Evolutionary conservation across 495 filamentous ascomycete genomes (phyloP), one percentile per base, ranked within the genome.

Genomic region (Lepidopterella palustris): DNA sequence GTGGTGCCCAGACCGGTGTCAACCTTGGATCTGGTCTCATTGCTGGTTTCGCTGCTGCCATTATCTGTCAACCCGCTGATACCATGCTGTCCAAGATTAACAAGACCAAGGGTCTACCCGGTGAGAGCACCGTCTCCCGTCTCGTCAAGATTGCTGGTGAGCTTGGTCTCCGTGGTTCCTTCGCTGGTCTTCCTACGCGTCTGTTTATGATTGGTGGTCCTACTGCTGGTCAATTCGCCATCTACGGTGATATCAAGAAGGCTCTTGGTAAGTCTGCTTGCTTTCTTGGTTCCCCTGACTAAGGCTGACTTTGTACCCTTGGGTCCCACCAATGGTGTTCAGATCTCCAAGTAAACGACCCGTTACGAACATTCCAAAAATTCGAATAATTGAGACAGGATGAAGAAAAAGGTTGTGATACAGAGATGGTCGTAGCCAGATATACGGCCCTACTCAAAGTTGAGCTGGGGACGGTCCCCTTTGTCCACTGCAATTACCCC

Each of bases 11-110:
- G 80, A 98, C 93, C 64, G 79, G 74, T 72, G 84, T 92, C 80
- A 98, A 98, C 84, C 83, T 98, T 59, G 92, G 92, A 61, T 87
- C 87, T 69, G 93, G 93, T 87, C 84, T 97, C 67, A 84, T 96
- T 68, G 93, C 93, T 71, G 92, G 93, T 88, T 92, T 98, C 79
- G 92, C 93, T 62, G 93, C 93, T 64, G 93, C 93, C 71, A 68
- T 96, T 73, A 85, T 98, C 69, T 97, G 93, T 47, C 93, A 98
- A 79, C 92, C 93, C 69, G 93, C 93, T 72, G 93, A 97, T 76
- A 98, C 93, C 71, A 97, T 97, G 93, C 85, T 98, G 68, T 87
- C 82, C 80, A 97, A 97, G 85, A 98, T 98, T 84, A 98, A 98
- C 89, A 98, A 98, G 90, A 95, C 90, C 77, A 90, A 89, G 78